Evolutionary conservation across 2,329 filamentous ascomycete genomes (phyloP).

Genomic region (Graphilbum fragrans): DNA sequence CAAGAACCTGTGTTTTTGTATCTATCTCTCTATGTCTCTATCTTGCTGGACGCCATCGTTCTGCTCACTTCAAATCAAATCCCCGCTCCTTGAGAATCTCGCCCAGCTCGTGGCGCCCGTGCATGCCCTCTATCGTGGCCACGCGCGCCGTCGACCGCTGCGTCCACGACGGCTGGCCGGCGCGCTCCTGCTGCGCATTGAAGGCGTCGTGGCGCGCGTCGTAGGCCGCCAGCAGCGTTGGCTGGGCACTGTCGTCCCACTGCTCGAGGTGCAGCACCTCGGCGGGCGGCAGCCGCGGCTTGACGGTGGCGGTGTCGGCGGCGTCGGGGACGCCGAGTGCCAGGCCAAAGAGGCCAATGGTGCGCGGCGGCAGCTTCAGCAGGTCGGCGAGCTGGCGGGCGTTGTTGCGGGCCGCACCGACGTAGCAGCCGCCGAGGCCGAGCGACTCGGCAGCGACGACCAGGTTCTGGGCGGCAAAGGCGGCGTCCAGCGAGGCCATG

Average conservation of each 20-base stretch:
- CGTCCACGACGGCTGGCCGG: conserved; percentile 16
- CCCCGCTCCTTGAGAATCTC: conserved; percentile 13
- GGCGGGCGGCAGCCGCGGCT: conserved; percentile 15
- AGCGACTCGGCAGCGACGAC: conserved; percentile 17
- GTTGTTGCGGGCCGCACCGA: conserved; percentile 17
- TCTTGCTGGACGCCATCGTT: neutral
- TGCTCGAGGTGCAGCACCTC: conserved; percentile 17
- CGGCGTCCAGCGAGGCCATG: conserved; percentile 19
- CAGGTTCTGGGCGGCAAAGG: conserved; percentile 19
- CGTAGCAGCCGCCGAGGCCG: conserved; percentile 19
- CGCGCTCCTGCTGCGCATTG: conserved; percentile 14
- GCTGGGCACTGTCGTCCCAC: conserved; percentile 12
- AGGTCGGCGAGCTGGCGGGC: conserved; percentile 15
- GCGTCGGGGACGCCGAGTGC: conserved; percentile 16
- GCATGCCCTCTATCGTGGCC: conserved; percentile 15
- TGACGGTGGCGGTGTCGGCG: conserved; percentile 12
- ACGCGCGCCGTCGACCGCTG: conserved; percentile 14
- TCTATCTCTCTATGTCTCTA: no score
- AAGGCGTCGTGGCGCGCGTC: conserved; percentile 14
- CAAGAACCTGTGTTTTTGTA: no score
- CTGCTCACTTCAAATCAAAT: conserved; percentile 12
- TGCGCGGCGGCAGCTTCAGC: conserved; percentile 16
- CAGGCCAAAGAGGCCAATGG: conserved; percentile 18
- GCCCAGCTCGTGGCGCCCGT: conserved; percentile 16
- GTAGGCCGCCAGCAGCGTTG: conserved; percentile 12